phyloP scores from a whole-genome alignment of 2,329 filamentous ascomycete genomes.

The Diplodia mutila region DNA sequence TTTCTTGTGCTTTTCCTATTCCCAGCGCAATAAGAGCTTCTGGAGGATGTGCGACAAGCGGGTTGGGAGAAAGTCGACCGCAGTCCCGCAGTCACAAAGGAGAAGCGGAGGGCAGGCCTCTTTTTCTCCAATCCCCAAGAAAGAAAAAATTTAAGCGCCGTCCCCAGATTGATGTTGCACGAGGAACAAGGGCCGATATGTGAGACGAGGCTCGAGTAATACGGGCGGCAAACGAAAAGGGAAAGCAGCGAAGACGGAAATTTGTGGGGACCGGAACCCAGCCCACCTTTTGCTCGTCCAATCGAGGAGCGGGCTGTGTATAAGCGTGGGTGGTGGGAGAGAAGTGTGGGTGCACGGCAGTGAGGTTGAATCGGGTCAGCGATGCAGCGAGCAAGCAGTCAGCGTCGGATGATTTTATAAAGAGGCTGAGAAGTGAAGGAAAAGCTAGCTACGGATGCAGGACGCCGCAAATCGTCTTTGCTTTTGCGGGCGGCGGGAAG shows the following conservation, averaged over 20 bases:
- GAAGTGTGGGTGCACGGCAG: not conserved
- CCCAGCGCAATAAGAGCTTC: not conserved
- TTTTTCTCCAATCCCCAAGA: not conserved
- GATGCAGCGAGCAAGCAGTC: not conserved
- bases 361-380: not conserved
- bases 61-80: not conserved
- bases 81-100: not conserved
- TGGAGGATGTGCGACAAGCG: not conserved
- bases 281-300: not conserved
- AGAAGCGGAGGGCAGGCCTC: not conserved
- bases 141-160: constrained; percentile 12
- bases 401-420: constrained; percentile 6
- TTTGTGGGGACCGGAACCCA: not conserved
- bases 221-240: constrained; percentile 19
- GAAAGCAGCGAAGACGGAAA: not conserved
- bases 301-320: not conserved
- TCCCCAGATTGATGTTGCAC: constrained; percentile 9
- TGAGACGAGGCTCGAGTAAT: constrained; percentile 22
- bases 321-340: not conserved
- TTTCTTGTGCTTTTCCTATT: not conserved
- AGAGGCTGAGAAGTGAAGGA: not conserved
- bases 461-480: not conserved
- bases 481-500: constrained; percentile 8
- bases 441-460: not conserved
- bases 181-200: constrained; percentile 13